Conservation (phyloP, 2,329 filamentous ascomycete genomes). For the Beauveria sp. region DNA sequence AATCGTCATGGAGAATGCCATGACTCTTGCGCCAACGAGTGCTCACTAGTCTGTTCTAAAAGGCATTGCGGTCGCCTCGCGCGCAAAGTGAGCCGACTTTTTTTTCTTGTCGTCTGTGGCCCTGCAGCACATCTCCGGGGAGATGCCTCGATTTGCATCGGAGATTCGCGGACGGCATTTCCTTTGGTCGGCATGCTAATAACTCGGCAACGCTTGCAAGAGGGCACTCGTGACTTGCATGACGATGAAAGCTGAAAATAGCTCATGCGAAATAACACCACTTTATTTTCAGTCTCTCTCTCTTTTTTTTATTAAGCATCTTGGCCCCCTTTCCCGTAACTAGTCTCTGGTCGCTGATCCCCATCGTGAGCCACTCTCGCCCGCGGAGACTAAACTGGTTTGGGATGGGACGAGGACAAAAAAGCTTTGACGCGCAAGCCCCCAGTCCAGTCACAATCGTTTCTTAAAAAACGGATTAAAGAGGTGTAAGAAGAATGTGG, state of each 20-base stretch:
- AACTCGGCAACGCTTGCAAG: too few relatives aligned
- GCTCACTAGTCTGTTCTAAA: not conserved
- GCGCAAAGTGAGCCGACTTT: constrained; percentile 2
- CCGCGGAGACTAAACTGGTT: constrained; percentile 3
- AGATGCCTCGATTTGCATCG: not conserved
- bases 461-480: not conserved
- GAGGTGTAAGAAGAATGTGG: not conserved
- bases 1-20: not conserved
- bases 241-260: not conserved
- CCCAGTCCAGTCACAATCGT: not conserved
- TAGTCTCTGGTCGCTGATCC: not conserved
- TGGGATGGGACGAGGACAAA: not conserved
- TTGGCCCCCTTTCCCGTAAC: too few relatives aligned
- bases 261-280: not conserved
- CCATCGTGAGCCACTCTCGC: not conserved
- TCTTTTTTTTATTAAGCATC: not conserved
- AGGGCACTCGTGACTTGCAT: not conserved
- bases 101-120: not conserved
- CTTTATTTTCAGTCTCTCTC: not conserved
- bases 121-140: not conserved
- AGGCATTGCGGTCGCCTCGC: not conserved
- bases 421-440: not conserved
- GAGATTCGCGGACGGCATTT: not conserved
- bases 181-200: not conserved
- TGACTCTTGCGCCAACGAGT: not conserved